Base-by-base conservation (phyloP, 495 filamentous ascomycete genomes). In the Penicillium daleae region DNA sequence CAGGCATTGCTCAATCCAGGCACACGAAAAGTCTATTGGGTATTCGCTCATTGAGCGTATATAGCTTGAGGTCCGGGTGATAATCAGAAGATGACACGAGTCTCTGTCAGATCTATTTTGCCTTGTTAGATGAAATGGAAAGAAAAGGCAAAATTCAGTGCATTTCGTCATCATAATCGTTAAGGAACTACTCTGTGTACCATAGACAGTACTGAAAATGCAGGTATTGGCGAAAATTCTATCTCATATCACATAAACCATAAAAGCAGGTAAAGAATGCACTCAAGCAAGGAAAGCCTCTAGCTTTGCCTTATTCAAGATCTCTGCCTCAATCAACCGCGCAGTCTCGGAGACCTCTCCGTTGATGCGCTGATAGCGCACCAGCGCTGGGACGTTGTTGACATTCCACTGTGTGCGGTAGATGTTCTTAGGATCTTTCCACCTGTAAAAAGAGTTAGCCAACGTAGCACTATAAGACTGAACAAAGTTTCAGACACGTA, bases 341-440 rank as follows among this genome's bases (percentile, higher is more conserved):
- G 59, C 66, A 17, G 72, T 72, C 51, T 72, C 71, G 12, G 65
- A 48, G 9, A 68, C 64, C 61, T 71, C 56, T 10, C 71, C 71
- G 22, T 68, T 57, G 9, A 76, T 63, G 3, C 50, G 56, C 52
- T 76, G 61, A 57, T 71, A 74, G 19, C 73, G 73, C 12, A 69
- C 67, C 58, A 76, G 42, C 15, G 71, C 61, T 2, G 73, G 73
- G 29, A 74, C 59, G 40, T 67, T 68, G 10, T 56, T 55, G 27
- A 71, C 53, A 19, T 60, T 66, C 73, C 73, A 76, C 3, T 54
- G 62, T 13, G 66, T 66, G 2, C 73, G 70, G 40, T 71, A 76
- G 40, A 66, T 42, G 57, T 76, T 76, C 6, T 66, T 59, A 2
- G 61, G 64, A 24, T 76, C 65, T 21, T 51, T 73, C 73, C 73